Evolutionary conservation across 2,329 filamentous ascomycete genomes (phyloP), one percentile per base, ranked within the genome.

Genomic region (Trichophyton mentagrophytes): DNA sequence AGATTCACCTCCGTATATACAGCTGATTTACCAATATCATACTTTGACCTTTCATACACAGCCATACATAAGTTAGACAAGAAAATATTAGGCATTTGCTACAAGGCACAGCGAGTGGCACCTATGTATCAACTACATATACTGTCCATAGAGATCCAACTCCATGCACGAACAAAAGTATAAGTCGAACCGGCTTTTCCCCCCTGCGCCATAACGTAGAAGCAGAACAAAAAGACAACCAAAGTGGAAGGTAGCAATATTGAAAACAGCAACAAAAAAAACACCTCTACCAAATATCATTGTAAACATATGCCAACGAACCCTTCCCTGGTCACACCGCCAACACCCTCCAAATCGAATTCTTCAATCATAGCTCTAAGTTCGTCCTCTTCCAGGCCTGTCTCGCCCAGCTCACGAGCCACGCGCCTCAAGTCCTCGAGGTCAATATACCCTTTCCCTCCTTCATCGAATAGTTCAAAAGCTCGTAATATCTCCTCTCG

Each of bases 331-430:
- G 78, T 80, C 65, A 86, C 85, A 61, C 81, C 90, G 9, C 91
- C 91, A 67, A 95, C 95, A 1, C 90, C 92, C 70, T 95, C 89
- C 65, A 96, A 81, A 77, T 99, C 93, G 77, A 97, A 95, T 74
- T 97, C 92, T 70, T 96, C 90, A 76, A 99, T 93, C 93, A 99
- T 99, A 65, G 90, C 90, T 67, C 84, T 81, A 64, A 99, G 80
- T 73, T 99, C 93, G 69, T 95, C 88, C 70, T 99, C 92, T 67
- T 93, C 89, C 66, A 99, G 80, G 11, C 89, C 90, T 5, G 76
- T 78, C 73, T 97, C 92, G 6, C 93, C 93, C 65, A 99, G 79
- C 72, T 97, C 93, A 68, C 90, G 83, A 61, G 92, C 90, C 27
- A 97, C 89, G 61, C 90, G 80, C 64, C 90, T 80, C 74, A 99